Evolutionary conservation across 495 filamentous ascomycete genomes (phyloP), one percentile per base, ranked within the genome.

Genomic region (Tuber indicum): DNA sequence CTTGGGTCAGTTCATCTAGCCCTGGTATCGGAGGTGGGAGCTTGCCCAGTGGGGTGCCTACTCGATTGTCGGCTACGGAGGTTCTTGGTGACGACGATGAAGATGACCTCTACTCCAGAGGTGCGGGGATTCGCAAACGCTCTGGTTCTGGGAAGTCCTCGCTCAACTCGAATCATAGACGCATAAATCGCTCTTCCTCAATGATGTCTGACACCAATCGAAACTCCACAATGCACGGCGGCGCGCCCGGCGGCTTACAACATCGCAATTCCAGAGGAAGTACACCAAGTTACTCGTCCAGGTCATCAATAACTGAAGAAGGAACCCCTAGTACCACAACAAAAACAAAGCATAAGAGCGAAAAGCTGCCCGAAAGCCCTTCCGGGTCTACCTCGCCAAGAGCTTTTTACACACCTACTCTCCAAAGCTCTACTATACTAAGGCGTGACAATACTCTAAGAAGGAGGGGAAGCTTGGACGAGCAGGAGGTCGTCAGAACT

Each of bases 381-480:
- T 85, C 73, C 87, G 89, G 74, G 87, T 89, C 82, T 75, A 86
- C 36, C 86, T 85, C 42, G 83, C 79, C 77, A 84, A 84, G 70
- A 86, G 81, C 74, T 82, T 88, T 89, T 75, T 85, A 83, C 44
- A 82, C 88, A 9, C 85, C 85, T 14, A 88, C 88, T 39, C 83
- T 88, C 17, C 81, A 81, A 43, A 82, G 78, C 73, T n/a, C 66
- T 41, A 73, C 81, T 26, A 84, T 86, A 47, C 84, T 88, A 44
- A 87, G 87, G 41, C 85, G 85, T 76, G 90, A 90, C 78, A 89
- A 87, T 77, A 76, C 85, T 12, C 78, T 88, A 75, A 86, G 88
- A 82, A 90, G 95, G 75, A 88, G 93, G 79, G 96, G 95, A 16
- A 98, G 96, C 84, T 94, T 99, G 72, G 96, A 99, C 84, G 96